A percentile compares a stretch with the other conserved stretches of the same genome.
phyloP scores from a whole-genome alignment of 2,329 filamentous ascomycete genomes.

The Microthyrium microscopicum region DNA sequence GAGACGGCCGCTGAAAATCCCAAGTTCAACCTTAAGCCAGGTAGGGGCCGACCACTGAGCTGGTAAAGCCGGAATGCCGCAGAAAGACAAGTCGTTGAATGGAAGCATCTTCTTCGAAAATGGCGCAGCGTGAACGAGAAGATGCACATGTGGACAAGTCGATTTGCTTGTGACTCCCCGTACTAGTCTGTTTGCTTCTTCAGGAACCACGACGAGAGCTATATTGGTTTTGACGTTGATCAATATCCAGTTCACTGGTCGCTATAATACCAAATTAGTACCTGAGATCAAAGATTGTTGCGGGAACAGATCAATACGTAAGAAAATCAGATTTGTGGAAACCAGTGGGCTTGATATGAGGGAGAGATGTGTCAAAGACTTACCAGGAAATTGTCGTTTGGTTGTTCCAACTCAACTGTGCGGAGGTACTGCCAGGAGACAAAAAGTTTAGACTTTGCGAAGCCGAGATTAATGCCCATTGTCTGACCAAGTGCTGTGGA shows the following conservation, averaged over 20 bases:
- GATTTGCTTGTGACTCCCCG: constrained; percentile 20
- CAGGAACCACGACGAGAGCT: constrained; percentile 42
- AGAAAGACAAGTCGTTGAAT: constrained; percentile 39
- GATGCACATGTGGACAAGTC: constrained; percentile 19
- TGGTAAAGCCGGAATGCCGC: constrained; percentile 33
- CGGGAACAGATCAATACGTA: constrained; percentile 1
- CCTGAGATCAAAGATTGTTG: no score
- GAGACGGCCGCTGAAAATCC: constrained; percentile 42
- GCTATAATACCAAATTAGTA: constrained; percentile 12
- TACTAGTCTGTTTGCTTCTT: constrained; percentile 44
- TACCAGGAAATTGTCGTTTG: constrained; percentile 27
- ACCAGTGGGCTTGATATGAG: no score
- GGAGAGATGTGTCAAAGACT: no score
- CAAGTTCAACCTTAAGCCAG: constrained; percentile 42
- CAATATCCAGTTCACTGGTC: constrained; percentile 44
- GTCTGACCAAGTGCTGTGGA: constrained; percentile 22
- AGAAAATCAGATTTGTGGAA: no score
- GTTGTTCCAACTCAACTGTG: constrained; percentile 23
- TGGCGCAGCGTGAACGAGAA: constrained; percentile 43
- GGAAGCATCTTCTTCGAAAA: constrained; percentile 42
- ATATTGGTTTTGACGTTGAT: constrained; percentile 32
- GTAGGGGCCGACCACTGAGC: constrained; percentile 24
- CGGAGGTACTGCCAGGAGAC: constrained; percentile 32
- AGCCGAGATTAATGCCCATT: constrained; percentile 14
- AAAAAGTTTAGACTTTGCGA: constrained; percentile 18